phyloP scores from a whole-genome alignment of 2,329 filamentous ascomycete species.

The Saccharata proteae region DNA sequence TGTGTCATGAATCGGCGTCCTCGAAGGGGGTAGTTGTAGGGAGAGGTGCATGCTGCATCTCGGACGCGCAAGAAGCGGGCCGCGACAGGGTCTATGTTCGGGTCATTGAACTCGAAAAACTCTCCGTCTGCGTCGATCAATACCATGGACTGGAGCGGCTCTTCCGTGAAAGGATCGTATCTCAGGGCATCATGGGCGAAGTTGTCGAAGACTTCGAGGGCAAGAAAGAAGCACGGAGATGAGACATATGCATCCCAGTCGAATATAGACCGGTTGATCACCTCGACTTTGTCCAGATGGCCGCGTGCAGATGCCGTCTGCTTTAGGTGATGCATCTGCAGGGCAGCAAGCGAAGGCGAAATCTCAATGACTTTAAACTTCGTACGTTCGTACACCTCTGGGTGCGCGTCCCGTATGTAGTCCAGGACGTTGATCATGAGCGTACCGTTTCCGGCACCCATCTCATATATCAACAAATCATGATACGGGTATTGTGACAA shows the following conservation, averaged over 20 bases:
- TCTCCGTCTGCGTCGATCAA: slow-evolving; percentile 76
- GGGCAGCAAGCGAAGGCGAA: slow-evolving; percentile 61
- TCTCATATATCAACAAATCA: slow-evolving; percentile 95
- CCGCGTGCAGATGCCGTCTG: slow-evolving; percentile 56
- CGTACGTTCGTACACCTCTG: slow-evolving; percentile 86
- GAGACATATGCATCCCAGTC: slow-evolving; percentile 85
- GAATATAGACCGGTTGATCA: slow-evolving; percentile 90
- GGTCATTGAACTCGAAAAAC: slow-evolving; percentile 88
- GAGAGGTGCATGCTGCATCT: slow-evolving; percentile 52
- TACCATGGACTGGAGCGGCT: slow-evolving; percentile 78
- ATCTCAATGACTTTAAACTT: slow-evolving; percentile 96
- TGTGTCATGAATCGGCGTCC: slow-evolving; percentile 44
- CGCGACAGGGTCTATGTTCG: slow-evolving; percentile 67
- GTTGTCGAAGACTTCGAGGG: slow-evolving; percentile 97
- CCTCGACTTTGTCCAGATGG: slow-evolving; percentile 77
- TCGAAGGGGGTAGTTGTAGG: slow-evolving; percentile 51
- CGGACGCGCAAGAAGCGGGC: slow-evolving; percentile 75
- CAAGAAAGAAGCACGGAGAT: slow-evolving; percentile 91
- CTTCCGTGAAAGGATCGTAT: slow-evolving; percentile 70
- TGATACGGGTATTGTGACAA: slow-evolving; percentile 89
- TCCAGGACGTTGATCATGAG: slow-evolving; percentile 97
- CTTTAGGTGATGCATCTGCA: slow-evolving; percentile 63
- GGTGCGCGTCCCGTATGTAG: slow-evolving; percentile 81
- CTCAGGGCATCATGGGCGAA: slow-evolving; percentile 91
- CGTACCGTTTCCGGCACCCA: slow-evolving; percentile 94